phyloP scores from a whole-genome alignment of 1,139 yeast species.

The Yamadazyma sp. region DNA sequence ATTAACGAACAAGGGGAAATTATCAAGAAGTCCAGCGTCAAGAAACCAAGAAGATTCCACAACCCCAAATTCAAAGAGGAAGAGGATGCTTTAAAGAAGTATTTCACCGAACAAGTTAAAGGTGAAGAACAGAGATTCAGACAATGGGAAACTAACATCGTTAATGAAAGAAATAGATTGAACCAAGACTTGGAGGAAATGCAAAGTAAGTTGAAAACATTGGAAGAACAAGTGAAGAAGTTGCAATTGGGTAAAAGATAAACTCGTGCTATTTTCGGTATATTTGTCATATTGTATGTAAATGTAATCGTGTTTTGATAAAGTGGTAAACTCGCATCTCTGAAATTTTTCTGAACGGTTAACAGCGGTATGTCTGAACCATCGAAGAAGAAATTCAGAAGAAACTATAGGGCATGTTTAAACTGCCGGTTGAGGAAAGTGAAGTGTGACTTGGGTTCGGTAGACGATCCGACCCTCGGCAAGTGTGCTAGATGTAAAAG shows the following conservation, averaged over 20 bases:
- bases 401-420: conserved; percentile 81
- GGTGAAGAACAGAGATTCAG: conserved; percentile 96
- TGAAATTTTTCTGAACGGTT: conserved; percentile 8
- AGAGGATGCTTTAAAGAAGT: conserved; percentile 89
- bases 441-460: conserved; percentile 79
- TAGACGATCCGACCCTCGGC: conserved; percentile 71
- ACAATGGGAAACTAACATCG: conserved; percentile 97
- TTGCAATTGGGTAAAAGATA: conserved; percentile 54
- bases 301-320: not conserved
- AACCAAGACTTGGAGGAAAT: conserved; percentile 91
- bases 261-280: not conserved
- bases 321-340: not conserved
- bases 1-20: conserved; percentile 37
- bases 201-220: conserved; percentile 66
- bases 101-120: conserved; percentile 97
- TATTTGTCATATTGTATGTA: not conserved
- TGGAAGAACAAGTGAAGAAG: conserved; percentile 72
- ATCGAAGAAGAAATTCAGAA: conserved; percentile 32
- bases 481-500: conserved; percentile 85
- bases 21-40: conserved; percentile 31
- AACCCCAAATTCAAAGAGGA: conserved; percentile 96
- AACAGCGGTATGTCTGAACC: conserved; percentile 11
- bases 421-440: conserved; percentile 82
- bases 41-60: conserved; percentile 56
- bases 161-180: conserved; percentile 89